Percentiles rank a stretch among this genome's conserved stretches.
phyloP scores from a whole-genome alignment of 1,284 basidiomycete genomes.

The Moesziomyces globuligerus region DNA sequence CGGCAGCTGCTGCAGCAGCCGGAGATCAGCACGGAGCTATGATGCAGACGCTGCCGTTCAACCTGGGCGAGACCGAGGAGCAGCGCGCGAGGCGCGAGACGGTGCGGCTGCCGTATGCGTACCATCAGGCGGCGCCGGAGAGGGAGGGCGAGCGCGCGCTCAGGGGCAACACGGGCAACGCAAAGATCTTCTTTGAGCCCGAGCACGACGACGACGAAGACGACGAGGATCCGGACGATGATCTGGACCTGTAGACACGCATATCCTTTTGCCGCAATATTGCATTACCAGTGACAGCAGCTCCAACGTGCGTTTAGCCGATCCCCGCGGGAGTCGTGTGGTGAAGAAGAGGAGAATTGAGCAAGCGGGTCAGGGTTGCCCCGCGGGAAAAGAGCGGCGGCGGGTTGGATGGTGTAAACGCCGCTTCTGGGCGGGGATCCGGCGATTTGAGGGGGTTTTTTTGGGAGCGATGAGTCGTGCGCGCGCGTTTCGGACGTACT shows the following conservation, averaged over 20 bases:
- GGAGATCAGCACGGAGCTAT: conserved; percentile 33
- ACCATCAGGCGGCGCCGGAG: conserved; percentile 35
- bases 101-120: conserved; percentile 57
- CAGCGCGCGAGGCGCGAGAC: conserved; percentile 51
- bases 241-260: conserved; percentile 52
- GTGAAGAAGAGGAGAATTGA: too few species aligned
- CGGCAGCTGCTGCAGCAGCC: neutral
- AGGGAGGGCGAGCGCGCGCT: conserved; percentile 2
- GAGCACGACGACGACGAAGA: conserved; percentile 64
- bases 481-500: too few species aligned
- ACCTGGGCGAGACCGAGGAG: conserved; percentile 48
- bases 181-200: conserved; percentile 62
- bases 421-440: too few species aligned
- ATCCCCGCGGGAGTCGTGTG: too few species aligned
- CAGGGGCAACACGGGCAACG: conserved; percentile 53
- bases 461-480: too few species aligned
- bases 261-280: too few species aligned
- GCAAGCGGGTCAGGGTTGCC: too few species aligned
- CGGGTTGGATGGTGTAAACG: too few species aligned
- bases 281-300: too few species aligned
- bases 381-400: too few species aligned
- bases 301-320: too few species aligned
- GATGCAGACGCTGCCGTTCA: conserved; percentile 53
- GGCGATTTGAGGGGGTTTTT: too few species aligned
- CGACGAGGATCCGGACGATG: conserved; percentile 64